Conservation (phyloP, 2,329 filamentous ascomycete species). For the Tolypocladium tropicale region DNA sequence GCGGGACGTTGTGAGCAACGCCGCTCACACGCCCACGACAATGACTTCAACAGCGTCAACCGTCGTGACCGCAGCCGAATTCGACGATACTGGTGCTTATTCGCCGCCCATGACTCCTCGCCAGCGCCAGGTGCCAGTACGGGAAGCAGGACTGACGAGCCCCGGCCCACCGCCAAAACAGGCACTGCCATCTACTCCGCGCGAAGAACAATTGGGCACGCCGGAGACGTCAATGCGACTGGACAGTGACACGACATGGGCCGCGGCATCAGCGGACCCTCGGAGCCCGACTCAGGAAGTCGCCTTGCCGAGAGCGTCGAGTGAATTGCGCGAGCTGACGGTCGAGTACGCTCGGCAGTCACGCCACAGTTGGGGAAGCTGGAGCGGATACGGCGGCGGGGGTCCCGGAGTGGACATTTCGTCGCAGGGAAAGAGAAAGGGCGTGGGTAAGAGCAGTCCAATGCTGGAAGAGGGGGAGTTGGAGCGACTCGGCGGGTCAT, state of each 20-base stretch:
- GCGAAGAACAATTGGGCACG: constrained; percentile 2
- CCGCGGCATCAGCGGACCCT: neutral
- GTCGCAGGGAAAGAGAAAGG: neutral
- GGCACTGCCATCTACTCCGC: constrained; percentile 27
- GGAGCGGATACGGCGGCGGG: constrained; percentile 8
- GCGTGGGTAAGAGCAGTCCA: constrained; percentile 11
- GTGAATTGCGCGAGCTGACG: constrained; percentile 12
- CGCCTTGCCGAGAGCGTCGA: neutral
- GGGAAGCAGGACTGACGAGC: constrained; percentile 13
- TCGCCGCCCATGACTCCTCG: constrained; percentile 4
- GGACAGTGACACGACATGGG: neutral
- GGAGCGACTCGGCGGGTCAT: constrained; percentile 5
- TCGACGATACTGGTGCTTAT: neutral
- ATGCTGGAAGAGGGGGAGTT: constrained; percentile 11
- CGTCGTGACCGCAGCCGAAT: neutral
- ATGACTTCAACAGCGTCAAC: neutral
- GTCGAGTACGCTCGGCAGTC: constrained; percentile 18
- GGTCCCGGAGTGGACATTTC: neutral
- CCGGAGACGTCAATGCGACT: neutral
- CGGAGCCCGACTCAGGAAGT: neutral
- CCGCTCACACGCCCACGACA: neutral
- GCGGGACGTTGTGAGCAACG: neutral
- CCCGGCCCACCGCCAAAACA: constrained; percentile 34
- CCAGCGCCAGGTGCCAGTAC: constrained; percentile 3
- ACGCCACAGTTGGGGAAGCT: constrained; percentile 22